These are phyloP conservation scores for Aspergillus haitiensis DNA, from an alignment of 495 filamentous ascomycete genomes.

Conservation along the genomic window DNA sequence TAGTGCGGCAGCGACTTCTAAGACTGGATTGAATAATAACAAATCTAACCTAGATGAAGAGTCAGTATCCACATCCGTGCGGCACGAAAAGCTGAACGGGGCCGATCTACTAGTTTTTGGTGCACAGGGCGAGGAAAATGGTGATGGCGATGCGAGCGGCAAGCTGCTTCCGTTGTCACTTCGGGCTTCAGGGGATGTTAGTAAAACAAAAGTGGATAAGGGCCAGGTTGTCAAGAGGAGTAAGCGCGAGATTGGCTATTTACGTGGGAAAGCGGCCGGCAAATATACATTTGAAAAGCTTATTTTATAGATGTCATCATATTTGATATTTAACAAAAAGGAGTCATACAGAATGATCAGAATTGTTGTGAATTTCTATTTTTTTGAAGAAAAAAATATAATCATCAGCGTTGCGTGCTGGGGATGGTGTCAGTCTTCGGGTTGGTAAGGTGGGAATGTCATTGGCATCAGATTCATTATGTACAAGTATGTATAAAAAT, in stretches of 20 bases:
- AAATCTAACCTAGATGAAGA: background rate
- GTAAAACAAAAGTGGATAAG: conserved; percentile 45
- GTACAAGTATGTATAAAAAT: conserved; percentile 17
- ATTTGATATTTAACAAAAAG: background rate
- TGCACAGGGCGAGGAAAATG: conserved; percentile 35
- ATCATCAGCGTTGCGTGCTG: too few species aligned
- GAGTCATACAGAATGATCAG: too few species aligned
- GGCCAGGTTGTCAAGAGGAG: conserved; percentile 63
- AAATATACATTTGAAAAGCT: conserved; percentile 78
- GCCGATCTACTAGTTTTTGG: conserved; percentile 44
- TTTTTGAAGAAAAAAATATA: too few species aligned
- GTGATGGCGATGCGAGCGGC: conserved; percentile 36
- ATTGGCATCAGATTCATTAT: conserved; percentile 15
- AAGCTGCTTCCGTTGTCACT: conserved; percentile 67
- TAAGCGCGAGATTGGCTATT: conserved; percentile 66
- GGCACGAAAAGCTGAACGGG: conserved; percentile 46
- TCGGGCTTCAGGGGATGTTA: conserved; percentile 62
- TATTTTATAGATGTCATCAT: conserved; percentile 44
- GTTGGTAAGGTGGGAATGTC: background rate
- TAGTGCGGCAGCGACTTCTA: conserved; percentile 31
- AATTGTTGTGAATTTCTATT: too few species aligned
- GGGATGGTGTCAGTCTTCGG: background rate
- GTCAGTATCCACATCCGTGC: conserved; percentile 29
- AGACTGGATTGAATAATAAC: background rate
- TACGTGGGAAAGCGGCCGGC: conserved; percentile 69